Base-by-base conservation (phyloP, 768 basidiomycete species). In the Kwoniella sp. region DNA sequence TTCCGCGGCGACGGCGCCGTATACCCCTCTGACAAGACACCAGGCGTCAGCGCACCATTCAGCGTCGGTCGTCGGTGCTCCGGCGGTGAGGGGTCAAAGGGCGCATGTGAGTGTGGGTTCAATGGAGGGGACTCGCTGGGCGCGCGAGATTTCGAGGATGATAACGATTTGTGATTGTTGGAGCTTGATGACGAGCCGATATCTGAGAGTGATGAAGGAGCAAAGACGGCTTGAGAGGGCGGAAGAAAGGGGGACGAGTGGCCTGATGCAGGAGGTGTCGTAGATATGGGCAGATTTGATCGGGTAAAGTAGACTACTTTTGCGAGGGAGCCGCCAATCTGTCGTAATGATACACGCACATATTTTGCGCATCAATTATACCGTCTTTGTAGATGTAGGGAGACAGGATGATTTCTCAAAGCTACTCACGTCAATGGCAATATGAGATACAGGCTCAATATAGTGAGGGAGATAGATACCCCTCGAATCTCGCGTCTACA, bases 251-350 rank as follows among this genome's bases (percentile, higher is more conserved):
- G 68, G 23, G 72, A 70, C 15, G 73, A 67, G 20, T 64, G 73
- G 26, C 50, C 53, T 25, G 71, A 66, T 20, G 58, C 60, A 15
- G 72, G 71, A n/a, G 70, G 71, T 1, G 71, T 72, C 13, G 67
- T 73, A 17, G 73, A 61, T 30, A 71, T 63, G 4, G 73, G 70
- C 29, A 71, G 48, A 2, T 90, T 88, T 8, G 93, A 93, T 55
- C 96, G 90, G 51, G 95, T 97, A 81, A 98, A 98, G 83, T 97
- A 99, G 72, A 96, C 92, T 57, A 99, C 91, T 82, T 99, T 99
- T 66, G 94, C 95, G 15, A 99, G 83, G 13, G 94, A 96, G 48
- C 96, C 96, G 28, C 96, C 96, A 78, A 98, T 90, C 94, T 97
- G 81, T 13, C 20, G 20, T 47, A 37, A 37, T 37, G 34, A 37